These are phyloP conservation scores for Acarospora socialis DNA, from an alignment of 2,329 filamentous ascomycete genomes.

Conservation along the genomic window DNA sequence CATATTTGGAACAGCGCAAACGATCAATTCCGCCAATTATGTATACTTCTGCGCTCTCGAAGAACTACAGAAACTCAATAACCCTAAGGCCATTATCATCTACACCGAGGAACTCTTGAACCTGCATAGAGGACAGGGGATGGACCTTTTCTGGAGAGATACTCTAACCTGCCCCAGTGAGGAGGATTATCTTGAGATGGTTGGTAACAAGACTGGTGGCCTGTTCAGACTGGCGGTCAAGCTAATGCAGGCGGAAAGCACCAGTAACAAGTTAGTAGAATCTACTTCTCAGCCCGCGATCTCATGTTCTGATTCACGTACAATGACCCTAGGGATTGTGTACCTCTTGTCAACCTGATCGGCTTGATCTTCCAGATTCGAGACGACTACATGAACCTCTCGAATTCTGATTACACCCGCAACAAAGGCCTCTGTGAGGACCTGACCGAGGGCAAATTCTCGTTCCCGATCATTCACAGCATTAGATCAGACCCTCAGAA, in stretches of 20 bases:
- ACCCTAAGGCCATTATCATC: slow-evolving; percentile 51
- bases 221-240: slow-evolving; percentile 74
- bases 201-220: slow-evolving; percentile 78
- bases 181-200: slow-evolving; percentile 90
- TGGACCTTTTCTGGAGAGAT: slow-evolving; percentile 85
- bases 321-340: slow-evolving; percentile 22
- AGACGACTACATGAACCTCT: slow-evolving; percentile 83
- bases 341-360: slow-evolving; percentile 64
- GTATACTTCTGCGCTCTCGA: slow-evolving; percentile 70
- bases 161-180: slow-evolving; percentile 70
- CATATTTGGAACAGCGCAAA: slow-evolving; percentile 76
- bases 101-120: slow-evolving; percentile 75
- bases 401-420: slow-evolving; percentile 38
- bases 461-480: slow-evolving; percentile 20
- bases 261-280: slow-evolving; percentile 30
- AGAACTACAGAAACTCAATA: slow-evolving; percentile 57
- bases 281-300: no score
- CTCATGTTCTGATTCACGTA: slow-evolving; percentile 4
- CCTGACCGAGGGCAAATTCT: slow-evolving; percentile 21
- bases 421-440: slow-evolving; percentile 19
- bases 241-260: slow-evolving; percentile 67
- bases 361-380: slow-evolving; percentile 82
- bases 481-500: slow-evolving; percentile 12
- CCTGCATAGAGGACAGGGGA: slow-evolving; percentile 73
- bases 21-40: slow-evolving; percentile 84